Conservation (phyloP, 2,329 filamentous ascomycete species). For the Aspergillus sp. region DNA sequence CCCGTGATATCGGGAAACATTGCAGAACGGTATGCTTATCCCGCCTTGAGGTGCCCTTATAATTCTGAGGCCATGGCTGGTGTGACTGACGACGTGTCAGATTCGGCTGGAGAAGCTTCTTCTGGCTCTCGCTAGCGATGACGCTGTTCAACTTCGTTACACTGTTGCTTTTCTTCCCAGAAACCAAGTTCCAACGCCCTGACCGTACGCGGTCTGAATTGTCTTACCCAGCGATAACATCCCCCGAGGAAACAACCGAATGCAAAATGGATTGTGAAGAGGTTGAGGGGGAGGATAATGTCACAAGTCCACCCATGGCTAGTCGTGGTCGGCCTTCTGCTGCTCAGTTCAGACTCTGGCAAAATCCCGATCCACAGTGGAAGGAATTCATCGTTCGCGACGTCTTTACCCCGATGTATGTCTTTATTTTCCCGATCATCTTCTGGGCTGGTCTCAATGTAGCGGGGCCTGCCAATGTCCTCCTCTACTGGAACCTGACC, state of each 20-base stretch:
- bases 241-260: background rate
- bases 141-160: background rate
- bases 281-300: no score
- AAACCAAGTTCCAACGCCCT: background rate
- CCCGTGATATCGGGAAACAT: constrained; percentile 8
- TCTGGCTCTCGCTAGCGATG: constrained; percentile 9
- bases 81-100: background rate
- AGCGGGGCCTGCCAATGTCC: background rate
- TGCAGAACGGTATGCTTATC: background rate
- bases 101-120: constrained; percentile 12
- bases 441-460: background rate
- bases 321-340: background rate
- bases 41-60: background rate
- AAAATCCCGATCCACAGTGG: background rate
- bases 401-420: background rate
- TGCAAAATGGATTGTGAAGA: background rate
- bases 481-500: constrained; percentile 10
- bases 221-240: background rate
- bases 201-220: background rate
- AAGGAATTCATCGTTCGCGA: constrained; percentile 5
- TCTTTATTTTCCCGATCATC: constrained; percentile 4
- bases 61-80: background rate
- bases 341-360: background rate
- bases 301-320: background rate
- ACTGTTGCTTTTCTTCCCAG: background rate